Evolutionary conservation across 148 eudicot genomes (phyloP).

Genomic region (Oxyria digyna): DNA sequence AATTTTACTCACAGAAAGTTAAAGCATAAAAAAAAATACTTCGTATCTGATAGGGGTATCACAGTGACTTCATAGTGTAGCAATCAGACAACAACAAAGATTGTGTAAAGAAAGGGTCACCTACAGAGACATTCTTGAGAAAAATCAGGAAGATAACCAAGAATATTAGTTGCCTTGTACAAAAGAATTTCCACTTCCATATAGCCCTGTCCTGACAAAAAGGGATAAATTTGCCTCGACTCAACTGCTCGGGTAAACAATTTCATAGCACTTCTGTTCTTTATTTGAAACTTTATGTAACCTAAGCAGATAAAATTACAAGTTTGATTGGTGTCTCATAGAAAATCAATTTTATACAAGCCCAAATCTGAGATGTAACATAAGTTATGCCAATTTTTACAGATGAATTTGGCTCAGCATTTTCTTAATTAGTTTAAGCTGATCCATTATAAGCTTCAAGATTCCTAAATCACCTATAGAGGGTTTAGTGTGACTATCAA

Average conservation of each 20-base stretch:
- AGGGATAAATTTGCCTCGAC: neutral
- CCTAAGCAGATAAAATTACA: neutral
- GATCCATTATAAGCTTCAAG: neutral
- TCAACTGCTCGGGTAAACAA: neutral
- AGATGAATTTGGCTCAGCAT: neutral
- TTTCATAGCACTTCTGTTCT: neutral
- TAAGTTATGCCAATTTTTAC: neutral
- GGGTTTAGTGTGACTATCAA: neutral
- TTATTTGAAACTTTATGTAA: neutral
- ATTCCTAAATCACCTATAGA: neutral
- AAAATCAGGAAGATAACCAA: neutral
- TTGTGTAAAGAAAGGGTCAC: neutral
- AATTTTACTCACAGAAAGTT: neutral
- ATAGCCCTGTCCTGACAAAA: neutral
- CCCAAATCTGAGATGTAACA: neutral
- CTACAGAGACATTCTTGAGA: neutral
- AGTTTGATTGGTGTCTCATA: neutral
- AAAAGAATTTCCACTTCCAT: neutral
- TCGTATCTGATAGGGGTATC: neutral
- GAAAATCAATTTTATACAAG: neutral
- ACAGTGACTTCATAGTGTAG: neutral
- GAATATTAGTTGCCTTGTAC: neutral
- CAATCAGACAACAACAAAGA: neutral
- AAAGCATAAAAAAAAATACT: too few species aligned
- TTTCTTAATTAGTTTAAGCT: neutral